Conservation (phyloP, 345 rosid genomes). For the Gossypium australe region DNA sequence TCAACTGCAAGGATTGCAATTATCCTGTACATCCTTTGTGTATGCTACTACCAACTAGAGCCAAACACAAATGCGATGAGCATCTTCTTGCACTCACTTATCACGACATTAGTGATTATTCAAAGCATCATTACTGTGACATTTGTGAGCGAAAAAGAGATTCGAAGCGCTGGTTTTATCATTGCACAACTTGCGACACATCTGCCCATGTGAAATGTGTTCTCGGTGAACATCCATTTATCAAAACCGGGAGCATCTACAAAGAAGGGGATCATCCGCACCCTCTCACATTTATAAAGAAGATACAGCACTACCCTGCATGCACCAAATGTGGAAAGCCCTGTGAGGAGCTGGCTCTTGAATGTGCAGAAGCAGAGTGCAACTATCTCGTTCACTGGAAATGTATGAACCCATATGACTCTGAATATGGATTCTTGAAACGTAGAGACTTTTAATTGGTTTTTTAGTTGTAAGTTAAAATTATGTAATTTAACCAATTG, state of each 20-base stretch:
- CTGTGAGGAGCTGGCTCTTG: not conserved
- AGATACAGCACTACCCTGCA: not conserved
- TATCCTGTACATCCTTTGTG: accelerated
- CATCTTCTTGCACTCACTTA: not conserved
- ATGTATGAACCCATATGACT: not conserved
- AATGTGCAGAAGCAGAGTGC: not conserved
- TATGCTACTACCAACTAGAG: not conserved
- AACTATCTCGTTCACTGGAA: not conserved
- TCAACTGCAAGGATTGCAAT: not conserved
- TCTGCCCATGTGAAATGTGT: not conserved
- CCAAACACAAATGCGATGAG: not conserved
- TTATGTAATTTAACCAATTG: no score
- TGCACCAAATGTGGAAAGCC: not conserved
- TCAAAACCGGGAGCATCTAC: not conserved
- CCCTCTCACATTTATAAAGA: not conserved
- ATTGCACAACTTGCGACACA: not conserved
- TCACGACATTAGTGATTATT: not conserved
- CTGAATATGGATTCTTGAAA: accelerated
- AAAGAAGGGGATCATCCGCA: not conserved
- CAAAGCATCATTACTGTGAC: not conserved
- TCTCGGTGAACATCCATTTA: not conserved
- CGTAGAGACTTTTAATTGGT: accelerated
- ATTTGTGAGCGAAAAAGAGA: not conserved
- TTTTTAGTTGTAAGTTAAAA: no score
- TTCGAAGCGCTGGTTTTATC: not conserved